Base-by-base conservation (phyloP, 306 rosid genomes). In the Castanea sativa region DNA sequence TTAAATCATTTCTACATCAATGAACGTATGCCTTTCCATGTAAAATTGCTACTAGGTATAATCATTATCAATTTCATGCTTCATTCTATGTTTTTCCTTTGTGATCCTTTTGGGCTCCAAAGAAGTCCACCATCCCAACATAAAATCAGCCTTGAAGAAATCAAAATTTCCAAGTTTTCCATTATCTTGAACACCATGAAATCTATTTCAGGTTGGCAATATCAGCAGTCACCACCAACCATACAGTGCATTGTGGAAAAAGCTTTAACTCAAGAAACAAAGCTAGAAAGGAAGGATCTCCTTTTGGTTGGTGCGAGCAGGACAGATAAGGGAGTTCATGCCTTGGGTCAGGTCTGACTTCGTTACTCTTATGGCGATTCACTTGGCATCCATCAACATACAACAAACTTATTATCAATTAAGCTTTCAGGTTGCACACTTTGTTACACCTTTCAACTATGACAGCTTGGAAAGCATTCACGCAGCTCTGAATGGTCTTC, bases 251-350 rank as follows among this genome's bases (percentile, higher is more conserved):
- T 74, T 51, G 60, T 95, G 83, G 99, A 92, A 81, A 87, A 85
- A 5, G 96, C 97, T 75, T 73, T 95, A 74, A 87, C 76, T 79
- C 76, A 27, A 61, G 90, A 81, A 33, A 95, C 99, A 76, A 91
- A 92, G 89, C 86, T 92, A 73, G 90, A 90, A 20, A 88, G 98
- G 80, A 85, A 86, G 85, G 94, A 95, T 81, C 94, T 95, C 57
- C 68, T 20, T 18, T 89, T 95, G 83, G 92, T 91, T 79, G 97
- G 97, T 81, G 92, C 99, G 20, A 86, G 99, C 78, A 89, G 99
- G 82, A 95, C 98, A 3, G 99, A 95, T 85, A 69, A 83, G 32
- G 97, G 99, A 81, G 98, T 95, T 61, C 98, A 95, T 83, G 98
- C 99, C 21, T 91, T 91, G 93, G 97, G 98, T 79, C 99, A 95